A percentile compares a stretch with the other conserved stretches of the same genome.
Evolutionary conservation across 78 protist species (phyloP).

Genomic region (Dictyostelium firmibasis): DNA sequence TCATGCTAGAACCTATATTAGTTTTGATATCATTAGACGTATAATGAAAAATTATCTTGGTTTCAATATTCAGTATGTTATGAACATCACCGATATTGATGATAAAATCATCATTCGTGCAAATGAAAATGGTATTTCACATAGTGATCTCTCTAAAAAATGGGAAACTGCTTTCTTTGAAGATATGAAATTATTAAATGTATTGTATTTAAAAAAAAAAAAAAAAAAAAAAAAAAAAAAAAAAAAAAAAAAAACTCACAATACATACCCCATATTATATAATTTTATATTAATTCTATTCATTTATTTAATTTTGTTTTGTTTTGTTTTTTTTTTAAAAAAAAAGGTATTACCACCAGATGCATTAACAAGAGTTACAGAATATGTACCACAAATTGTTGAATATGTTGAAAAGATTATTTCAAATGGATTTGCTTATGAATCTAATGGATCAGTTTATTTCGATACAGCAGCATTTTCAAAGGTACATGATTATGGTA

Average conservation of each 20-base stretch:
- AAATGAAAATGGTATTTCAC: constrained; percentile 55
- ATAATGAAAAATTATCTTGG: constrained; percentile 94
- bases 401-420: constrained; percentile 90
- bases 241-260: not conserved
- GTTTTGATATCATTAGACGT: constrained; percentile 97
- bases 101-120: constrained; percentile 98
- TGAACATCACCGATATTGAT: constrained; percentile 99
- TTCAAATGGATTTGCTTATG: constrained; percentile 93
- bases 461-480: constrained; percentile 83
- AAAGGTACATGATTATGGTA: constrained; percentile 86
- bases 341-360: constrained; percentile 91
- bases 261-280: not conserved
- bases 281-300: too few relatives aligned
- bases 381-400: constrained; percentile 96
- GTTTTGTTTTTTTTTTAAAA: constrained; percentile 23
- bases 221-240: not conserved
- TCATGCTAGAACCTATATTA: constrained; percentile 97
- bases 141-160: constrained; percentile 55
- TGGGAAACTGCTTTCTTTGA: constrained; percentile 92
- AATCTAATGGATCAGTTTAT: constrained; percentile 89
- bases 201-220: not conserved
- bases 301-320: not conserved
- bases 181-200: constrained; percentile 92
- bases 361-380: constrained; percentile 97
- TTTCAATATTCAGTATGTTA: constrained; percentile 87